These are phyloP conservation scores for Lyophyllum semitale DNA, from an alignment of 768 basidiomycete species.

Conservation along the genomic window DNA sequence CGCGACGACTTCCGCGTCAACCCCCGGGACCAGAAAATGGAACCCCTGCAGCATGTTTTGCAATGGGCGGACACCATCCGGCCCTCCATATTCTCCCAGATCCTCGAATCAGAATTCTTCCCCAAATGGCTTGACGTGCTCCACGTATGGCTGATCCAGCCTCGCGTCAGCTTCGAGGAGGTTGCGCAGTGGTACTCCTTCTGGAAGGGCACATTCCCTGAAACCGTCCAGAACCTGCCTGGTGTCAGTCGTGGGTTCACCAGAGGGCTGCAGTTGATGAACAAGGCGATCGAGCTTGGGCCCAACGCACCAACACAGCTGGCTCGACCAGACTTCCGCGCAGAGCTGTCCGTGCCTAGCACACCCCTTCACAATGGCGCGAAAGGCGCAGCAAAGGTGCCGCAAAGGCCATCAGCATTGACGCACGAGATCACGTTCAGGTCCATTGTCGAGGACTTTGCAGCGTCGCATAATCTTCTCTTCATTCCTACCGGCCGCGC, in stretches of 20 bases:
- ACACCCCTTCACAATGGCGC: constrained; percentile 26
- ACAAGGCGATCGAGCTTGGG: constrained; percentile 88
- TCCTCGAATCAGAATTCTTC: constrained; percentile 93
- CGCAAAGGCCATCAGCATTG: constrained; percentile 47
- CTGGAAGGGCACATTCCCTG: constrained; percentile 84
- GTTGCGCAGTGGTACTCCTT: constrained; percentile 91
- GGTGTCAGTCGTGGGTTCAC: constrained; percentile 82
- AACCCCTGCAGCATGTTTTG: constrained; percentile 74
- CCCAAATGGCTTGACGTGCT: constrained; percentile 95
- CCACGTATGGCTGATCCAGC: constrained; percentile 91
- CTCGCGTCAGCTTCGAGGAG: constrained; percentile 85
- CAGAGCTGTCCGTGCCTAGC: constrained; percentile 39
- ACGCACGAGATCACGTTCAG: constrained; percentile 89
- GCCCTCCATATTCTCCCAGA: constrained; percentile 73
- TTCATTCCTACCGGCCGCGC: constrained; percentile 87
- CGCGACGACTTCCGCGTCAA: constrained; percentile 89
- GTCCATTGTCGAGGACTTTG: constrained; percentile 89
- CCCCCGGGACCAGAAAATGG: constrained; percentile 88
- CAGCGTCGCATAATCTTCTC: constrained; percentile 81
- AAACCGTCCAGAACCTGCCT: constrained; percentile 61
- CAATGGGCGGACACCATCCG: constrained; percentile 78
- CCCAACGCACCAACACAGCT: constrained; percentile 70
- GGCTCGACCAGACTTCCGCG: constrained; percentile 64
- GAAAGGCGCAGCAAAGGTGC: constrained; percentile 33
- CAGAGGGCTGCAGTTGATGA: constrained; percentile 90